Conservation (phyloP, 768 basidiomycete species). For the Suillus sp. region DNA sequence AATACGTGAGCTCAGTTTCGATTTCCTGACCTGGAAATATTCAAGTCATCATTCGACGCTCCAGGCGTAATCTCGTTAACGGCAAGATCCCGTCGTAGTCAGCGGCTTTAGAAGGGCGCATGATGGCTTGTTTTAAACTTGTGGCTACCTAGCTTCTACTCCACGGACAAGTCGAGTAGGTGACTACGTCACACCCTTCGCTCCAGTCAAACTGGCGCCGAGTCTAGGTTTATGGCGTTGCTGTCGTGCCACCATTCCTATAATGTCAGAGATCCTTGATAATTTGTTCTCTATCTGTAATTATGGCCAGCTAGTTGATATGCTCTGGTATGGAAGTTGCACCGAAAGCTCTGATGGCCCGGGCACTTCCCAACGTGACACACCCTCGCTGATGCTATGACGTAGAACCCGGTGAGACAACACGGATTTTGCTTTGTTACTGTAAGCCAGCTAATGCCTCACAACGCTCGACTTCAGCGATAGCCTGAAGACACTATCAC, state of each 20-base stretch:
- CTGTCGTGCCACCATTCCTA: no score
- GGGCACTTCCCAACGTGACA: neutral
- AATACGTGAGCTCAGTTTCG: neutral
- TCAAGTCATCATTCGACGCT: neutral
- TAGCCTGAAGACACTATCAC: neutral
- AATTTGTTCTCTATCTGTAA: neutral
- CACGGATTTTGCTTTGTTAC: neutral
- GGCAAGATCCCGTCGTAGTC: neutral
- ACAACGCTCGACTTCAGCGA: neutral
- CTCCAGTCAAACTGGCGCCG: neutral
- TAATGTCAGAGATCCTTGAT: neutral
- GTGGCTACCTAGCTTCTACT: neutral
- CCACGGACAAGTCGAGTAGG: neutral
- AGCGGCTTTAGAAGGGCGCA: constrained; percentile 2
- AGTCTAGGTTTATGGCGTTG: neutral
- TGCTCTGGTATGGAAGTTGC: neutral
- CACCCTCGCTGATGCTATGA: neutral
- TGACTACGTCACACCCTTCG: neutral
- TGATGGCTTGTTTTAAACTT: neutral
- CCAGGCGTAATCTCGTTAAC: neutral
- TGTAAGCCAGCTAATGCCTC: neutral
- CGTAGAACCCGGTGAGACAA: neutral
- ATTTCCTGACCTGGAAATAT: neutral
- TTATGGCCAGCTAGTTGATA: neutral
- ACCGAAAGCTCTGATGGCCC: neutral